A percentile compares a stretch with the other conserved stretches of the same genome.
Evolutionary conservation across 2,329 filamentous ascomycete species (phyloP).

Genomic region (Zymoseptoria pseudotritici): DNA sequence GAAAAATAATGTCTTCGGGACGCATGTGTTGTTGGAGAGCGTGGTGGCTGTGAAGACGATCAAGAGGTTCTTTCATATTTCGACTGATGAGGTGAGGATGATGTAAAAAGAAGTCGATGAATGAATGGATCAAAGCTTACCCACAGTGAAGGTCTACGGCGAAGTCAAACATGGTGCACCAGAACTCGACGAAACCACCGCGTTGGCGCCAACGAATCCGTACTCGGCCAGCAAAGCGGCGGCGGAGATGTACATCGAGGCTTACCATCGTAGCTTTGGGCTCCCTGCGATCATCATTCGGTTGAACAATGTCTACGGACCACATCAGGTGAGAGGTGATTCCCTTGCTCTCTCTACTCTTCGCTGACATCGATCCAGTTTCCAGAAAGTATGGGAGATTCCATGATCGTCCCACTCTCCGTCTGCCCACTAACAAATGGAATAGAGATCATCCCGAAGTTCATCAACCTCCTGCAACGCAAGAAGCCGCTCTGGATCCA

Average conservation of each 20-base stretch:
- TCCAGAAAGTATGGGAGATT: constrained; percentile 20
- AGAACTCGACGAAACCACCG: constrained; percentile 64
- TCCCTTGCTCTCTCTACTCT: constrained; percentile 4
- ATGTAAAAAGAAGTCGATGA: background rate
- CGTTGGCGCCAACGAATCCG: constrained; percentile 72
- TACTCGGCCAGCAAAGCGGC: constrained; percentile 35
- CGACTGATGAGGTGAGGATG: constrained; percentile 54
- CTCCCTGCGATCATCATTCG: constrained; percentile 72
- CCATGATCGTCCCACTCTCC: no score
- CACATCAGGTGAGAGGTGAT: constrained; percentile 60
- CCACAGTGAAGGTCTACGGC: constrained; percentile 61
- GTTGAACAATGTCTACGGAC: constrained; percentile 80
- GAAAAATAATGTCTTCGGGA: constrained; percentile 73
- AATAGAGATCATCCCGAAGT: constrained; percentile 76
- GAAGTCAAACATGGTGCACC: constrained; percentile 66
- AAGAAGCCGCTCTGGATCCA: constrained; percentile 63
- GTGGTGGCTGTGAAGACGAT: constrained; percentile 60
- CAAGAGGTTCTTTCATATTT: constrained; percentile 71
- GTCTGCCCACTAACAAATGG: no score
- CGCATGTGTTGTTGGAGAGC: constrained; percentile 73
- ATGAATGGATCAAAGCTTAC: constrained; percentile 4
- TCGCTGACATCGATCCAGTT: constrained; percentile 16
- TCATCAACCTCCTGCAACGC: constrained; percentile 63
- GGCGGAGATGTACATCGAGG: constrained; percentile 51
- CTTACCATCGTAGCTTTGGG: constrained; percentile 78